Conservation (phyloP, 768 basidiomycete genomes). For the Lactarius deliciosus region DNA sequence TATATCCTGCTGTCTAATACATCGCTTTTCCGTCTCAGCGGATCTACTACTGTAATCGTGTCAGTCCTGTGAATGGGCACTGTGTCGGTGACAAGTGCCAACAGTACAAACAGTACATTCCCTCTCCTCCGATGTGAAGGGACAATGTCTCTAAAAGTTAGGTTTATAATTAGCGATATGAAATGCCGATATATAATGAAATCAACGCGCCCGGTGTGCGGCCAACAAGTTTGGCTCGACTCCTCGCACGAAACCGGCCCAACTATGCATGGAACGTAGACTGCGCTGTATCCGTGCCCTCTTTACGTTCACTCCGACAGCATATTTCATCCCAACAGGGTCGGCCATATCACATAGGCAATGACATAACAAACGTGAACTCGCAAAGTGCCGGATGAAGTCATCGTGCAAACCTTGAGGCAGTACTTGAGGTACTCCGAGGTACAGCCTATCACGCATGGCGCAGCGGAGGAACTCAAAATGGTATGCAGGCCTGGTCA, state of each 20-base stretch:
- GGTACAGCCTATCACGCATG: not conserved
- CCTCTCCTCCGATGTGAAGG: no score
- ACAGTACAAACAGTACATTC: not conserved
- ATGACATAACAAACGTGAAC: constrained; percentile 1
- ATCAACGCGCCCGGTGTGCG: not conserved
- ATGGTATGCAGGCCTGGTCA: not conserved
- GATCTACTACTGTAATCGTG: no score
- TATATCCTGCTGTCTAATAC: no score
- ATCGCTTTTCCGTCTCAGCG: no score
- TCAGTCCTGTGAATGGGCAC: no score
- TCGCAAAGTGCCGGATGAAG: constrained; percentile 10
- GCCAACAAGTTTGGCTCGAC: not conserved
- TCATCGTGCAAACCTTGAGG: not conserved
- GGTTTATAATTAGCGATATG: not conserved
- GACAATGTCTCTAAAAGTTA: no score
- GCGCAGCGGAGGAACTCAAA: not conserved
- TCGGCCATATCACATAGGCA: not conserved
- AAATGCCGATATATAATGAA: not conserved
- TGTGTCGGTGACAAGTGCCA: not conserved
- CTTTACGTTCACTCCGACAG: constrained; percentile 20
- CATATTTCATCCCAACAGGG: not conserved
- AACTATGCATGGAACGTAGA: not conserved
- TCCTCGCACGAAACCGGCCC: not conserved
- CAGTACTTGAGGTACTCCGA: constrained; percentile 3
- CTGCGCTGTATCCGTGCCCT: constrained; percentile 8